A percentile compares a stretch with the other conserved stretches of the same genome.
Conservation (phyloP, 768 basidiomycete genomes). For the Auricularia auricula-judae region DNA sequence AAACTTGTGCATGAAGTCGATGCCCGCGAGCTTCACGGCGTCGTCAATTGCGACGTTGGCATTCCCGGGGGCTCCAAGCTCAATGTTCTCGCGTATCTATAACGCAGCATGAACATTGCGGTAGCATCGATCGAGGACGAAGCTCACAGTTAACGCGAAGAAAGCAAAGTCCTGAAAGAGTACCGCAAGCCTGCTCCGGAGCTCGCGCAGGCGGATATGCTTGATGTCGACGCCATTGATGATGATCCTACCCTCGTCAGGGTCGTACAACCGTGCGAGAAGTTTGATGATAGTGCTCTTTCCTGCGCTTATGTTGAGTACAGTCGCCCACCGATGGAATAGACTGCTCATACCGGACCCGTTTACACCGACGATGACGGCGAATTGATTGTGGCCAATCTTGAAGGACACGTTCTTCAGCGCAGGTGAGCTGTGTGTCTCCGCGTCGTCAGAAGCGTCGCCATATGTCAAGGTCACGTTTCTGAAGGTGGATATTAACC, state of each 20-base stretch:
- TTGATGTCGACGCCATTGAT: slow-evolving; percentile 28
- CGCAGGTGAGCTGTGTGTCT: slow-evolving; percentile 15
- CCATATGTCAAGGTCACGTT: slow-evolving; percentile 41
- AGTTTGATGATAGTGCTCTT: slow-evolving; percentile 33
- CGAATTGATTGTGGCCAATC: slow-evolving; percentile 33
- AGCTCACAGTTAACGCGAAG: slow-evolving; percentile 22
- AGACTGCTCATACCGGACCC: slow-evolving; percentile 26
- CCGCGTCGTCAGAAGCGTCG: too few species aligned
- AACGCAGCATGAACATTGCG: background rate
- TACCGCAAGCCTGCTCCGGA: slow-evolving; percentile 30
- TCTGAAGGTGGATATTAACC: slow-evolving; percentile 17
- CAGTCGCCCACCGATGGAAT: background rate
- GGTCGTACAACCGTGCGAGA: slow-evolving; percentile 14
- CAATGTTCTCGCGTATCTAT: slow-evolving; percentile 29
- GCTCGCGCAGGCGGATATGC: slow-evolving; percentile 19
- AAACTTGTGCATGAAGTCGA: background rate
- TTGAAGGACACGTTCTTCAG: slow-evolving; percentile 23
- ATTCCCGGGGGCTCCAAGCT: slow-evolving; percentile 20
- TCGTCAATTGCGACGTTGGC: slow-evolving; percentile 15
- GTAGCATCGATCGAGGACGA: background rate
- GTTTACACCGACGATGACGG: slow-evolving; percentile 48
- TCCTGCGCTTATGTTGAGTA: slow-evolving; percentile 8
- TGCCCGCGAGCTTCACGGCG: background rate
- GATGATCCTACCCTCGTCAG: slow-evolving; percentile 20
- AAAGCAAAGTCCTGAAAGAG: slow-evolving; percentile 30